Evolutionary conservation across 441 rosid genomes (phyloP).

Genomic region (Gossypium lobatum): DNA sequence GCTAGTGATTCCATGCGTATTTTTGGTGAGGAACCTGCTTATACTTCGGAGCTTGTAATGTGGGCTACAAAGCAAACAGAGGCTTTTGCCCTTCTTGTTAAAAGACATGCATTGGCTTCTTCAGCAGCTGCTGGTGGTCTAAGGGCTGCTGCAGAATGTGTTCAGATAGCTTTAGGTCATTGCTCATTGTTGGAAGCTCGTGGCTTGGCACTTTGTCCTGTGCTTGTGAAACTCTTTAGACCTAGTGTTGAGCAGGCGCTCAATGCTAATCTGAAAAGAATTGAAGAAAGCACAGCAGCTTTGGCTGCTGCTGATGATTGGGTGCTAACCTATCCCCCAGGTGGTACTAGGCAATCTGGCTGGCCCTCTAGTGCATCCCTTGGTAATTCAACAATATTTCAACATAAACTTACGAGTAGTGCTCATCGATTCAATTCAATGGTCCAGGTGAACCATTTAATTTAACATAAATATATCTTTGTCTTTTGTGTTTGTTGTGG

Average conservation of each 20-base stretch:
- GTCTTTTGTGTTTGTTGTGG: neutral
- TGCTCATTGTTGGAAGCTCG: neutral
- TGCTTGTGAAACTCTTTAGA: constrained; percentile 79
- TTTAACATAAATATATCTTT: neutral
- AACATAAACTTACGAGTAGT: constrained; percentile 85
- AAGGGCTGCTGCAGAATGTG: neutral
- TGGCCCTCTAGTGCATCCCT: constrained; percentile 39
- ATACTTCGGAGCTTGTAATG: constrained; percentile 13
- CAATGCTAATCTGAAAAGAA: constrained; percentile 87
- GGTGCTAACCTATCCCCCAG: constrained; percentile 69
- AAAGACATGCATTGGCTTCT: neutral
- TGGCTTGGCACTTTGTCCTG: constrained; percentile 80
- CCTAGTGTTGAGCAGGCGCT: constrained; percentile 96
- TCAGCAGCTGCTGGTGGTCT: neutral
- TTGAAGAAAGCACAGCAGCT: constrained; percentile 98
- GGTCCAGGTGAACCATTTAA: constrained; percentile 77
- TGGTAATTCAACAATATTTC: constrained; percentile 48
- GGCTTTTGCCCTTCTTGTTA: neutral
- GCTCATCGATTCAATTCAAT: constrained; percentile 95
- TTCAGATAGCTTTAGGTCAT: neutral
- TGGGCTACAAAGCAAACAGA: neutral
- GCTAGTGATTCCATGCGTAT: constrained; percentile 77
- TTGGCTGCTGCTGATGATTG: constrained; percentile 99
- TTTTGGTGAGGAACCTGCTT: constrained; percentile 82
- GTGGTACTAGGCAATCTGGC: constrained; percentile 65